Base-by-base conservation (phyloP, 805 yeast genomes). In the Starmerella vaccinii region DNA sequence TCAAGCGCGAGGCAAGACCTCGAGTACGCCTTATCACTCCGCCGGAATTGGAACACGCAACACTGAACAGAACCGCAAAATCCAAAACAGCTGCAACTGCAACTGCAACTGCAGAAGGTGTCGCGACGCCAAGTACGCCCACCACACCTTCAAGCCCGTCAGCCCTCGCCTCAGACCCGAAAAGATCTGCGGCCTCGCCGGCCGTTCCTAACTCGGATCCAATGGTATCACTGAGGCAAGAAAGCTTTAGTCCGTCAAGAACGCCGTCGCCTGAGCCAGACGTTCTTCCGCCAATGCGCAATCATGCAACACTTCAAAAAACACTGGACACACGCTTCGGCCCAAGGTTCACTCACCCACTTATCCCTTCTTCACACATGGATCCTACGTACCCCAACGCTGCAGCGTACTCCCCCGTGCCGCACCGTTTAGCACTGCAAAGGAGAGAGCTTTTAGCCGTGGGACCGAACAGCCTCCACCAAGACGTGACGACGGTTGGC, bases 401-500 rank as follows among this genome's bases (percentile, higher is more conserved):
- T 16, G 6, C 30, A 2, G 44, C 23, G 30, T 15, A n/a, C 13
- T 15, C 40, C 5, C 8, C 40, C 2, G 42, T 23, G 15, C 27
- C 46, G 15, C 35, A 23, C 10, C 30, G 49, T 5, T 24, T 49
- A 12, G 22, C 48, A 3, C 43, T 52, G 18, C 51, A 43, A 18
- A 38, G 57, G 6, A 53, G 54, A 7, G 57, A 58, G 23, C 53
- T 59, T 19, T 39, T 49, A 7, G 22, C 50, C 12, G 24, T 59
- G 15, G 62, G 62, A 8, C 52, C 60, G 2, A 51, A 51, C 24
- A 49, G 42, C 15, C 35, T 57, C 13, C 55, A 54, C 32, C 56
- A 56, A 38, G 58, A 56, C 10, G 54, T 59, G 12, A 49, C 57
- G 10, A 56, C 57, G 5, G 63, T 59, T 8, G 60, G 60, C 2